phyloP scores from a whole-genome alignment of 345 rosid genomes.

The Sisymbrium altissimum region DNA sequence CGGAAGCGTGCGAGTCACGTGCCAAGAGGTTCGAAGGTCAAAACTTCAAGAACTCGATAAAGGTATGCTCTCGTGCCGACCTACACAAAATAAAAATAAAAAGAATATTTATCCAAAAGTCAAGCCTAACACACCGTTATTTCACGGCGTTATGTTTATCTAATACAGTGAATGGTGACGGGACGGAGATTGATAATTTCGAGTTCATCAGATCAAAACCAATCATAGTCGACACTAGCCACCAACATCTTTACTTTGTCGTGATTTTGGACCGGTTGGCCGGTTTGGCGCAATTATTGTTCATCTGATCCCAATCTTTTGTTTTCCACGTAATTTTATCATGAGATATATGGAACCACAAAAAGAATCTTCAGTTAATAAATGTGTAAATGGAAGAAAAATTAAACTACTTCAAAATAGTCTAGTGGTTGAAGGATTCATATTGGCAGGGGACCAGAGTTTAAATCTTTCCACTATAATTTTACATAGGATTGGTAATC shows the following conservation, averaged over 20 bases:
- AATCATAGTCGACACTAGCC: conserved; percentile 22
- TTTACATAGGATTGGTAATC: too few species aligned
- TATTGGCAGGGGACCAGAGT: background rate
- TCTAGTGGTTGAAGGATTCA: background rate
- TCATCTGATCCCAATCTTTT: background rate
- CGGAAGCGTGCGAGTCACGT: conserved; percentile 26
- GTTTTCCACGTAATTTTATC: background rate
- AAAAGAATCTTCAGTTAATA: background rate
- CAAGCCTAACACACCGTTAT: conserved; percentile 18
- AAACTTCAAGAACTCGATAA: conserved; percentile 3
- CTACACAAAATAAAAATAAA: conserved; percentile 1
- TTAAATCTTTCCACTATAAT: background rate
- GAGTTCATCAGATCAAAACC: conserved; percentile 19
- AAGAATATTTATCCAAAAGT: background rate
- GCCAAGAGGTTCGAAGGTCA: conserved; percentile 20
- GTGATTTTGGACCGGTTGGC: background rate
- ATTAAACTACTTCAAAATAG: background rate
- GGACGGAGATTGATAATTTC: conserved; percentile 9
- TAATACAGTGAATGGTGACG: conserved; percentile 6
- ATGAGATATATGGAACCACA: background rate
- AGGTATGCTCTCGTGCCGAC: conserved; percentile 30
- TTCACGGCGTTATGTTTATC: conserved; percentile 21
- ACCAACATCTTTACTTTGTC: conserved; percentile 9
- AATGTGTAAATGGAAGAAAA: background rate
- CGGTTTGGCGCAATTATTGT: background rate